Evolutionary conservation across 768 basidiomycete species (phyloP).

Genomic region (Podaxis sp.): DNA sequence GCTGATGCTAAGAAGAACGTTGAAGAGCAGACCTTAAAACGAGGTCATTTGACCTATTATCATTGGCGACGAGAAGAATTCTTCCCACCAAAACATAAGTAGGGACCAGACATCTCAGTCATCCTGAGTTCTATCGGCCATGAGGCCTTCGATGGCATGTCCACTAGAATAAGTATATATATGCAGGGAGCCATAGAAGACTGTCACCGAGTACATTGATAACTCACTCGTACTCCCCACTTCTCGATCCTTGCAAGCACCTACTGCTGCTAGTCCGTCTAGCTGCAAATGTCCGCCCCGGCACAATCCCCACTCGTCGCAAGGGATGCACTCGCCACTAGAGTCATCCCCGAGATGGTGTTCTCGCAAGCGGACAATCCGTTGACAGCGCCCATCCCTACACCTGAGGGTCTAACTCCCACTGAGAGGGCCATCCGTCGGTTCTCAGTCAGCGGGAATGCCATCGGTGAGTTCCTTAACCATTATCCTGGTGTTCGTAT

Average conservation of each 20-base stretch:
- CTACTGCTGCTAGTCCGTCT: neutral
- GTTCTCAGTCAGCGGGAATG: slow-evolving; percentile 40
- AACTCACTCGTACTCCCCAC: neutral
- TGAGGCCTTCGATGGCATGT: neutral
- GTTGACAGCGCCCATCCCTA: slow-evolving; percentile 16
- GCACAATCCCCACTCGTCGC: neutral
- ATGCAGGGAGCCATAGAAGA: neutral
- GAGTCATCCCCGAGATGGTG: slow-evolving; percentile 1
- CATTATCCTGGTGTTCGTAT: neutral
- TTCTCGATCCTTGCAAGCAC: too few species aligned
- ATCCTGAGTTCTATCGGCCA: neutral
- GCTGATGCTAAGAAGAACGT: too few species aligned
- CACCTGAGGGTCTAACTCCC: slow-evolving; percentile 17
- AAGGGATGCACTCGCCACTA: neutral
- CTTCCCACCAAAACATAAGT: neutral
- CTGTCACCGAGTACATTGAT: neutral
- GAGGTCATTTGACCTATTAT: neutral
- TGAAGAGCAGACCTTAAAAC: neutral
- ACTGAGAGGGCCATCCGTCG: slow-evolving; percentile 29
- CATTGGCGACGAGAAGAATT: neutral
- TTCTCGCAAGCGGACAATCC: slow-evolving; percentile 21
- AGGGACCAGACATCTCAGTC: neutral
- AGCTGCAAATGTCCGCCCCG: neutral
- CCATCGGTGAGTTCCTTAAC: slow-evolving; percentile 30
- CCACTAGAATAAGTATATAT: neutral